Conservation (phyloP, 176 grass and related monocot species). For the Oryza rufipogon region DNA sequence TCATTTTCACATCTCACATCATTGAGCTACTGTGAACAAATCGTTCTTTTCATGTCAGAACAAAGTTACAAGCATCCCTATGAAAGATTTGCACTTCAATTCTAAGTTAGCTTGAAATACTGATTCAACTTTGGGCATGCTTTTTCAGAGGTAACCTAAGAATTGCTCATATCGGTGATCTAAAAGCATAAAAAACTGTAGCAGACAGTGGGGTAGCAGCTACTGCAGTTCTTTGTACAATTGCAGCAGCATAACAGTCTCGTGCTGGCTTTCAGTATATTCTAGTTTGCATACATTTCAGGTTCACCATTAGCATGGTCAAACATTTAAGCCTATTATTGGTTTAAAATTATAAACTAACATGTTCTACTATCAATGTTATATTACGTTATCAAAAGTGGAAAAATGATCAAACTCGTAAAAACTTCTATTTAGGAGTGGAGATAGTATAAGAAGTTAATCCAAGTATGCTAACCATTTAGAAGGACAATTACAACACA, state of each 20-base stretch:
- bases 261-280: not conserved
- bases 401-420: not conserved
- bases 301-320: not conserved
- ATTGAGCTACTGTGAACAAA: conserved; percentile 27
- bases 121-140: not conserved
- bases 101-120: conserved; percentile 36
- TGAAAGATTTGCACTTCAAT: not conserved
- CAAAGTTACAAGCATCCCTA: conserved; percentile 7
- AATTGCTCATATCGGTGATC: conserved; percentile 12
- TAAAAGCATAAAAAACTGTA: conserved; percentile 17
- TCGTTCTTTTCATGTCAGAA: conserved; percentile 17
- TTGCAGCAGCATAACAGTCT: not conserved
- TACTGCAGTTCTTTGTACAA: not conserved
- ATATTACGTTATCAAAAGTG: not conserved
- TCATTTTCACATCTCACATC: conserved; percentile 12
- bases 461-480: not conserved
- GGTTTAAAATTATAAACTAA: not conserved
- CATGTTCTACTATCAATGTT: not conserved
- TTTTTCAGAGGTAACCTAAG: conserved; percentile 5
- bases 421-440: not conserved
- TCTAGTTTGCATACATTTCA: not conserved
- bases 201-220: not conserved
- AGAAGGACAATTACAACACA: not conserved
- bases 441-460: conserved; percentile 1
- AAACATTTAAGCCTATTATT: not conserved